Percentiles rank a stretch among this genome's conserved stretches.
These are phyloP conservation scores for Lippia alba DNA, from an alignment of 305 asterid species.

Conservation along the genomic window DNA sequence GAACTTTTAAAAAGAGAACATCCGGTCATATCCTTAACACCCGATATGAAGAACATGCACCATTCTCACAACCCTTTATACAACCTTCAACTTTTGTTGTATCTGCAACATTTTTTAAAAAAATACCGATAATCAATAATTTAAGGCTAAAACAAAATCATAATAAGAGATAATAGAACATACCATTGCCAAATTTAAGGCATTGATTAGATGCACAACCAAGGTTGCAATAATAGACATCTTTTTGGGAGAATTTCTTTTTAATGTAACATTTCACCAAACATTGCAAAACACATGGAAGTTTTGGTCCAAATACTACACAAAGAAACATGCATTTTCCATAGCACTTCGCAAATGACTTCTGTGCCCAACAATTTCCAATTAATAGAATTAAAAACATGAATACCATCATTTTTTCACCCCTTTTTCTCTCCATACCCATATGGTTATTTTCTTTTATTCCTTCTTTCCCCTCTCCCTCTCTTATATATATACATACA, in stretches of 20 bases:
- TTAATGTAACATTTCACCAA: conserved; percentile 19
- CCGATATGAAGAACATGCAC: neutral
- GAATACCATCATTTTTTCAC: neutral
- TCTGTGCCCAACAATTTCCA: conserved; percentile 3
- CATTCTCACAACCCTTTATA: conserved; percentile 10
- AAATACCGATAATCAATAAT: neutral
- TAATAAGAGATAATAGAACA: neutral
- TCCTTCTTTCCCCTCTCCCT: neutral
- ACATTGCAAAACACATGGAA: conserved; percentile 28
- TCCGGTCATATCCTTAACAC: neutral
- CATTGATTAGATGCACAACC: conserved; percentile 34
- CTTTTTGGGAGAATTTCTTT: neutral
- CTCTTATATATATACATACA: too few relatives aligned
- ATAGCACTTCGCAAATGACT: conserved; percentile 21
- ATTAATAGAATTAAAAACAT: conserved; percentile 10
- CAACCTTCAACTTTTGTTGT: conserved; percentile 3
- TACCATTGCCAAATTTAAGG: conserved; percentile 25
- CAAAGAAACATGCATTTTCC: conserved; percentile 33
- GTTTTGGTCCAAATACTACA: conserved; percentile 21
- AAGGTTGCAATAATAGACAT: conserved; percentile 19
- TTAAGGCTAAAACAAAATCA: neutral
- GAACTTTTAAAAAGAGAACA: neutral
- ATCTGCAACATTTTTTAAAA: conserved; percentile 8
- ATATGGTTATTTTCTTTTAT: neutral
- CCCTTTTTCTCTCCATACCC: conserved; percentile 2